Evolutionary conservation across 306 rosid genomes (phyloP).

Genomic region (Cucumis hystrix): DNA sequence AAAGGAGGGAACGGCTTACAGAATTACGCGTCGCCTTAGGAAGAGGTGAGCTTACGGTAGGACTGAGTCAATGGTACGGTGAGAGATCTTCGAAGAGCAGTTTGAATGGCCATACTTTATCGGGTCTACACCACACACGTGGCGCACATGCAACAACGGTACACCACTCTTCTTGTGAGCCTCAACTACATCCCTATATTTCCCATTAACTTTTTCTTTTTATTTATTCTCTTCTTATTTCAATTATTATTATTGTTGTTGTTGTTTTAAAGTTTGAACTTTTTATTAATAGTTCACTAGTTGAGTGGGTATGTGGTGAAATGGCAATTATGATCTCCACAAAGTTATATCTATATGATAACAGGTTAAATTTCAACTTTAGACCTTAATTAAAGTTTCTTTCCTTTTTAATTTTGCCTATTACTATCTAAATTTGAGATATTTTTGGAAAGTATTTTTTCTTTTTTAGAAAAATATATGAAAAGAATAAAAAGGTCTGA

Average conservation of each 20-base stretch:
- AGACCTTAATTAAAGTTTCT: too few species aligned
- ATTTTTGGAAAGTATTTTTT: too few species aligned
- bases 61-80: conserved; percentile 26
- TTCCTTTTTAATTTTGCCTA: too few species aligned
- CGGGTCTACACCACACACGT: conserved; percentile 10
- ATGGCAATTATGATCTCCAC: too few species aligned
- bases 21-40: conserved; percentile 20
- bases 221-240: background rate
- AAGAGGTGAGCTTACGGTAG: conserved; percentile 10
- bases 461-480: too few species aligned
- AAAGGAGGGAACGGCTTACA: background rate
- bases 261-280: background rate
- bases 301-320: too few species aligned
- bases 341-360: too few species aligned
- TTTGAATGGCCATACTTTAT: background rate
- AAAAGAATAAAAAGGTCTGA: too few species aligned
- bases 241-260: too few species aligned
- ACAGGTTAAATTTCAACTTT: too few species aligned
- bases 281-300: background rate
- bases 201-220: background rate
- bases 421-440: too few species aligned
- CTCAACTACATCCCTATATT: background rate
- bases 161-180: background rate
- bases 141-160: conserved; percentile 15
- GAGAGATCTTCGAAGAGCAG: background rate